Base-by-base conservation (phyloP, 805 yeast genomes). In the Pichia paraexigua region DNA sequence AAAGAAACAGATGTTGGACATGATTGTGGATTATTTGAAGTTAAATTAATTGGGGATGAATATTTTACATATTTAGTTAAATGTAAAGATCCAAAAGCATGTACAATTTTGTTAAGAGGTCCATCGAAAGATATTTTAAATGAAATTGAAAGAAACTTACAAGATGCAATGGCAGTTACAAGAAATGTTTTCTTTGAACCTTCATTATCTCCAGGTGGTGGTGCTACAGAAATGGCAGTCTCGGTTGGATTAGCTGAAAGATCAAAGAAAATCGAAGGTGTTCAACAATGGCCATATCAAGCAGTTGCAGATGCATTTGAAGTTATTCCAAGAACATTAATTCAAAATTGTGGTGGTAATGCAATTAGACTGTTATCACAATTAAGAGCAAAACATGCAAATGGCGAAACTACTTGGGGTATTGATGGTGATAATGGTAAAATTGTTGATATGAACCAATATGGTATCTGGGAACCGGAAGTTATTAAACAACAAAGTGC, bases 381-480 rank as follows among this genome's bases (percentile, higher is more conserved):
- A 65, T 76, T 94, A 65, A 84, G 99, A 72, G 97, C 99, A 40
- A 89, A 90, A 68, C 99, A 94, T 65, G 97, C 98, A 11, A 83
- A 85, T 63, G 98, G 97, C 47, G 76, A 78, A 42, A 75, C 75
- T 64, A 86, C 96, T 0, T 86, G 75, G 69, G 99, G 99, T 65
- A 82, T 94, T 53, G 96, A 94, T 67, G 99, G 99, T 58, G 96
- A 92, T 59, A 74, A 77, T 53, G 99, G 99, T 58, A 89, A 87
- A 71, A 79, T 94, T 53, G 97, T 87, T 27, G 97, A 94, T 66
- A 94, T 94, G 99, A 80, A 85, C 58, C 85, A 81, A 28, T 92
- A 90, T 69, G 99, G 99, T 28, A 85, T 94, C 58, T 94, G 99
- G 99, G 99, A 94, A 73, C 99, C 99, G 20, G 97, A 92, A 73